Base-by-base conservation (phyloP, 2,329 filamentous ascomycete genomes). In the Claviceps africana region DNA sequence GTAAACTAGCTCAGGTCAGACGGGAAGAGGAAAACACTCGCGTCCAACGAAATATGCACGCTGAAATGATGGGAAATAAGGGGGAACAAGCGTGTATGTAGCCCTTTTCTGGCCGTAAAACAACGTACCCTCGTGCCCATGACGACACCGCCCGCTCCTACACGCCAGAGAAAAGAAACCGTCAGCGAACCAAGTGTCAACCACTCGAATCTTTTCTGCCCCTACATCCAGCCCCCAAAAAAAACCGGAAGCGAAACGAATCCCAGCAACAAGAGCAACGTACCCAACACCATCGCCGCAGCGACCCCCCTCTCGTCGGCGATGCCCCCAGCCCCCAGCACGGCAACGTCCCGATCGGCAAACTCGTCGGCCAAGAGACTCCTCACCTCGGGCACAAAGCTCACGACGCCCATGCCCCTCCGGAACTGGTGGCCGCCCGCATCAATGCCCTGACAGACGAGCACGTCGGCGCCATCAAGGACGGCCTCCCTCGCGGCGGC, bases 361-460 rank as follows among this genome's bases (percentile, higher is more conserved):
- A 70, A 69, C 58, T 70, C 67, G 2, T 60, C 62, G 0, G 54
- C 59, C 17, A 82, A 56, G 51, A 75, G 68, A 53, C 73, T 72
- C 47, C 63, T 65, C 9, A 81, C 71, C 64, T 84, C 81, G 0
- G 79, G 79, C 39, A 85, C 62, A 3, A 85, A 64, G 2, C 72
- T 69, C 3, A 83, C 63, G 2, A 84, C 65, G 6, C 79, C 72
- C 2, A 75, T 73, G 3, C 76, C 78, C 22, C 67, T 64, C 0
- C 70, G 69, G 45, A 78, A 75, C 55, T 82, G 80, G 60, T 85
- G 81, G 0, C 82, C 82, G 8, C 81, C 81, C 1, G 81, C 81
- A 64, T 85, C 82, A 6, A 72, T 70, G 2, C 82, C 81, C 63
- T 85, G 82, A 5, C 78, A 71, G 7, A 85, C 77, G 2, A 85